These are phyloP conservation scores for Anthoceros angustus DNA, from an alignment of 225 moss, liverwort and hornwort genomes.

Conservation along the genomic window DNA sequence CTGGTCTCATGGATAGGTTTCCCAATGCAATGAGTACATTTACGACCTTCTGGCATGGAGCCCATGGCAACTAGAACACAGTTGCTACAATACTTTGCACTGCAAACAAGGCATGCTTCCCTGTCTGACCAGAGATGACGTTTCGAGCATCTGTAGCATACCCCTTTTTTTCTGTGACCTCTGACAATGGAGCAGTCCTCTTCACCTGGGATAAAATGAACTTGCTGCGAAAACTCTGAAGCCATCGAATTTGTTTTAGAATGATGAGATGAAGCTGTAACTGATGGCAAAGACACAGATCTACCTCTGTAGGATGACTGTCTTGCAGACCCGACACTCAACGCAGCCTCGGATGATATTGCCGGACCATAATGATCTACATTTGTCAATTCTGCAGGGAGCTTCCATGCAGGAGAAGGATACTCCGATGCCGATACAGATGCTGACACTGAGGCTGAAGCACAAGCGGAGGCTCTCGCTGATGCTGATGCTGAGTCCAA, in stretches of 20 bases:
- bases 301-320: not conserved
- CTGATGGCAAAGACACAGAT: not conserved
- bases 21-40: slow-evolving; percentile 68
- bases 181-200: slow-evolving; percentile 12
- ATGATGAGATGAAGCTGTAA: slow-evolving; percentile 1
- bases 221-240: slow-evolving; percentile 15
- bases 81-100: slow-evolving; percentile 58
- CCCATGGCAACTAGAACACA: slow-evolving; percentile 78
- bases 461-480: not conserved
- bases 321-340: not conserved
- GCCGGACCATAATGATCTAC: not conserved
- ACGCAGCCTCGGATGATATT: not conserved
- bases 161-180: slow-evolving; percentile 53
- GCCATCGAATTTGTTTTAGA: slow-evolving; percentile 5
- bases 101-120: slow-evolving; percentile 74
- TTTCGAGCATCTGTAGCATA: slow-evolving; percentile 58
- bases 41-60: slow-evolving; percentile 91
- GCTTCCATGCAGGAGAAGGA: not conserved
- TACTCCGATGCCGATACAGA: slow-evolving; percentile 1
- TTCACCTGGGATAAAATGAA: slow-evolving; percentile 18
- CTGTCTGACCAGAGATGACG: slow-evolving; percentile 57
- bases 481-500: not conserved
- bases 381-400: not conserved
- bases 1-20: slow-evolving; percentile 52
- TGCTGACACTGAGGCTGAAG: not conserved